Evolutionary conservation across 768 basidiomycete species (phyloP).

Genomic region (Russula sp.): DNA sequence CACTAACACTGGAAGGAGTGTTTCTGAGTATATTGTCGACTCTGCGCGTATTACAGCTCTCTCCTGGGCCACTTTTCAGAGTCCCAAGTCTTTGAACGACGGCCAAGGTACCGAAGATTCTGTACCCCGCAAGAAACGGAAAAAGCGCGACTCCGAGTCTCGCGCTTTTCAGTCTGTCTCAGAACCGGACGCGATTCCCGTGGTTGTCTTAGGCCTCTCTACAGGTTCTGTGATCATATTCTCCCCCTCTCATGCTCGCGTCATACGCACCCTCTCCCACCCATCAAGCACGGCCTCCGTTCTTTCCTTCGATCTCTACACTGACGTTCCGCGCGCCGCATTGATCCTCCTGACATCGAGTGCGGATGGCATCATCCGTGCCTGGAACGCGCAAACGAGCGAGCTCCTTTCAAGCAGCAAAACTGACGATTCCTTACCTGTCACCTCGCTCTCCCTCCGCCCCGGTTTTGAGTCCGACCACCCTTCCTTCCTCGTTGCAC

Average conservation of each 20-base stretch:
- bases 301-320: slow-evolving; percentile 37
- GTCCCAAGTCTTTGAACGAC: slow-evolving; percentile 23
- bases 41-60: slow-evolving; percentile 48
- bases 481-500: slow-evolving; percentile 47
- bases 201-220: slow-evolving; percentile 52
- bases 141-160: slow-evolving; percentile 34
- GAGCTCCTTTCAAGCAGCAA: slow-evolving; percentile 45
- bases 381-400: slow-evolving; percentile 50
- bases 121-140: slow-evolving; percentile 48
- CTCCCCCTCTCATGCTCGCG: slow-evolving; percentile 51
- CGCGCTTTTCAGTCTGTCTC: slow-evolving; percentile 27
- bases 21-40: slow-evolving; percentile 52
- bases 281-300: slow-evolving; percentile 47
- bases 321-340: slow-evolving; percentile 26
- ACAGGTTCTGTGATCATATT: slow-evolving; percentile 54
- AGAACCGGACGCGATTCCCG: slow-evolving; percentile 29
- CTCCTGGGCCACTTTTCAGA: slow-evolving; percentile 41
- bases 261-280: slow-evolving; percentile 49
- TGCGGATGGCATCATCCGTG: slow-evolving; percentile 47
- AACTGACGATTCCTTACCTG: slow-evolving; percentile 51
- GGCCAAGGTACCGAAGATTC: slow-evolving; percentile 24
- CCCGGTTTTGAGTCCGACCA: slow-evolving; percentile 29
- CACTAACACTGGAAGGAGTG: slow-evolving; percentile 44
- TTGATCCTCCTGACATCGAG: slow-evolving; percentile 48
- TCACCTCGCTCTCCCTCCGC: slow-evolving; percentile 43